These are phyloP conservation scores for Daldinia sp. DNA, from an alignment of 2,329 filamentous ascomycete species.

Conservation along the genomic window DNA sequence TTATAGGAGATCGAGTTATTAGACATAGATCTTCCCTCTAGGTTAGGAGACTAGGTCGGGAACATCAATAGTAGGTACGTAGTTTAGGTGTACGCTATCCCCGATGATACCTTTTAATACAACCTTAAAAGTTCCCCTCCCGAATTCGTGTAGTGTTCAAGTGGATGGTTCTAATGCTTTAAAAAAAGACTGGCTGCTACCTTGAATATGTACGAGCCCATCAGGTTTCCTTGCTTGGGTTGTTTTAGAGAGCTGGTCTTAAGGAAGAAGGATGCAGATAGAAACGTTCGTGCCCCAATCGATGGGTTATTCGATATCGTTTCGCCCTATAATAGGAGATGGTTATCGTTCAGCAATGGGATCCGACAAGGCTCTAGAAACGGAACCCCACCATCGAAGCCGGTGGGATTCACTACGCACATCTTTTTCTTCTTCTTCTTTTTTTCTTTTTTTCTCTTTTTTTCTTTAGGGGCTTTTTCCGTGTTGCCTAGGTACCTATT, in stretches of 20 bases:
- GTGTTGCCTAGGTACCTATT: neutral
- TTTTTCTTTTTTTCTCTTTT: neutral
- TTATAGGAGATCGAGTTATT: neutral
- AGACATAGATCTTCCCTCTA: neutral
- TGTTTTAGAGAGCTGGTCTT: neutral
- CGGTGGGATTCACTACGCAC: neutral
- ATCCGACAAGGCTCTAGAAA: neutral
- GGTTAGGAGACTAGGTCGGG: conserved; percentile 1
- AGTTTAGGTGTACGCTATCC: conserved; percentile 11
- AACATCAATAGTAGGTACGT: neutral
- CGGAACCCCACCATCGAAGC: neutral
- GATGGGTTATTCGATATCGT: conserved; percentile 15
- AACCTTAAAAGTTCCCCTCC: conserved; percentile 17
- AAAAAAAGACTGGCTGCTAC: conserved; percentile 15
- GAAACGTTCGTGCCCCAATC: neutral
- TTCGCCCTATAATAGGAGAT: conserved; percentile 17
- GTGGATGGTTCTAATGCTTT: conserved; percentile 11
- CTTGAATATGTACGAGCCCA: neutral
- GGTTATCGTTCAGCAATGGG: neutral
- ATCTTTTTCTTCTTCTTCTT: too few species aligned
- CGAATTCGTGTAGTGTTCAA: conserved; percentile 9
- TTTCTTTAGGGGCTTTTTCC: neutral
- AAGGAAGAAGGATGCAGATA: conserved; percentile 27
- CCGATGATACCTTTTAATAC: conserved; percentile 7
- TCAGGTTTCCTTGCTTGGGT: conserved; percentile 1